A percentile compares a stretch with the other conserved stretches of the same genome.
phyloP scores from a whole-genome alignment of 2,329 filamentous ascomycete genomes.

The Alternaria novae-zelandiae region DNA sequence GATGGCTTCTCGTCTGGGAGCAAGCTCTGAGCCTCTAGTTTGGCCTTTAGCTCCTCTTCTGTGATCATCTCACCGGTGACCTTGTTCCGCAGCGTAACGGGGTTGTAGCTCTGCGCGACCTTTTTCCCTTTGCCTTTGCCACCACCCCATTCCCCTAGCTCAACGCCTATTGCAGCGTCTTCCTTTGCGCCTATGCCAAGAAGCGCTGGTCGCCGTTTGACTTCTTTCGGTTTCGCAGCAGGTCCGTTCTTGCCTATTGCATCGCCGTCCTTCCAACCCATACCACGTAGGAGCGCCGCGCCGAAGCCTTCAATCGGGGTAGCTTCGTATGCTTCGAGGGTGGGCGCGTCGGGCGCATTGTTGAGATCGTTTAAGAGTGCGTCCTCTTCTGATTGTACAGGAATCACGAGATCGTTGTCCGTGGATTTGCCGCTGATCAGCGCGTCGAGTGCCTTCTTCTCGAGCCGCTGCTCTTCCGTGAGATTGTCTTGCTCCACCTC shows the following conservation, averaged over 20 bases:
- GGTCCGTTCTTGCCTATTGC: slow-evolving; percentile 59
- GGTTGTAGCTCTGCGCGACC: slow-evolving; percentile 63
- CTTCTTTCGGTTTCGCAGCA: slow-evolving; percentile 63
- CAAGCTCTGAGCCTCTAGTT: slow-evolving; percentile 57
- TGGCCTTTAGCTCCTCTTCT: slow-evolving; percentile 65
- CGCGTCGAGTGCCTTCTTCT: slow-evolving; percentile 61
- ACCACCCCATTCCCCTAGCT: slow-evolving; percentile 75
- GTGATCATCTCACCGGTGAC: slow-evolving; percentile 67
- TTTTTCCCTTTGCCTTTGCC: slow-evolving; percentile 54
- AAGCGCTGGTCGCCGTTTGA: slow-evolving; percentile 76
- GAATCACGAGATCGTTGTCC: slow-evolving; percentile 48
- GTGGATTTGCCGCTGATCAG: slow-evolving; percentile 50
- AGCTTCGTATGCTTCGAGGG: slow-evolving; percentile 82
- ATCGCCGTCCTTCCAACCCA: slow-evolving; percentile 87
- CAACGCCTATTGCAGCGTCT: slow-evolving; percentile 65
- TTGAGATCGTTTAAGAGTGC: slow-evolving; percentile 74
- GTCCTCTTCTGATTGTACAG: slow-evolving; percentile 62
- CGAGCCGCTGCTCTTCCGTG: slow-evolving; percentile 46
- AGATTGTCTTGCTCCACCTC: slow-evolving; percentile 40
- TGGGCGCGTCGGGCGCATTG: slow-evolving; percentile 75
- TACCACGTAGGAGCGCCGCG: slow-evolving; percentile 84
- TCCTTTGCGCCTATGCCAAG: slow-evolving; percentile 90
- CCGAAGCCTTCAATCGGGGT: slow-evolving; percentile 96
- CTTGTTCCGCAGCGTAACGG: slow-evolving; percentile 66
- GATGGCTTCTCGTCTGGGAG: slow-evolving; percentile 48